Evolutionary conservation across 2,329 filamentous ascomycete genomes (phyloP), one percentile per base, ranked within the genome.

Genomic region (Stagonosporopsis vannaccii): DNA sequence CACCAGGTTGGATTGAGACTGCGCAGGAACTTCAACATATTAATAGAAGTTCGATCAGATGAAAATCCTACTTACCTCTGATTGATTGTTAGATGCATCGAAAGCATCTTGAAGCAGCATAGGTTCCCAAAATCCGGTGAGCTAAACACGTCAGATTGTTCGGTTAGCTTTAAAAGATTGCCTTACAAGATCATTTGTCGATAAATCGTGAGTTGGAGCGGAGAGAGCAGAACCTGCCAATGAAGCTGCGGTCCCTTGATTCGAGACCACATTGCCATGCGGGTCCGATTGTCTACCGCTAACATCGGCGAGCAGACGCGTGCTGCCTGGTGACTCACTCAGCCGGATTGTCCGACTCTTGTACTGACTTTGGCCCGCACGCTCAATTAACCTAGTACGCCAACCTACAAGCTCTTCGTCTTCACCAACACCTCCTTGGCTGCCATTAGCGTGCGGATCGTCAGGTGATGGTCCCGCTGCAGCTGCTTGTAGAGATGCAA

Each of bases 31-130:
- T 42, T 42, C 13, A 28, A 13, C 15, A 23, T 11, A 13, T 42
- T 15, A 42, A 23, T 28, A 17, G 9, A 42, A 25, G 5, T 28
- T 30, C 25, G 30, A 19, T 28, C 9, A 13, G 30, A 23, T 17
- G 11, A 15, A 8, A 4, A 11, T 42, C 15, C 4, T 19, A 28
- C 15, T 28, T 42, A 42, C 40, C 40, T 42, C 40, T 6, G 40
- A 15, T 15, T 42, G 40, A 42, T 7, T 42, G 7, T 30, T 42
- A 11, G 40, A 23, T 4, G 40, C 45, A 26, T 48, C 47, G 15
- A 51, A 51, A 33, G 28, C 26, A 39, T 51, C 47, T 19, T 51
- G 47, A 22, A 51, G 25, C 12, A 51, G 26, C 47, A 51, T 41
- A 15, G 47, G 47, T n/a, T 51, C 47, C 47, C 47, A 51, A 20